Evolutionary conservation across 805 yeast species (phyloP).

Genomic region (Cyberlindnera subsufficiens): DNA sequence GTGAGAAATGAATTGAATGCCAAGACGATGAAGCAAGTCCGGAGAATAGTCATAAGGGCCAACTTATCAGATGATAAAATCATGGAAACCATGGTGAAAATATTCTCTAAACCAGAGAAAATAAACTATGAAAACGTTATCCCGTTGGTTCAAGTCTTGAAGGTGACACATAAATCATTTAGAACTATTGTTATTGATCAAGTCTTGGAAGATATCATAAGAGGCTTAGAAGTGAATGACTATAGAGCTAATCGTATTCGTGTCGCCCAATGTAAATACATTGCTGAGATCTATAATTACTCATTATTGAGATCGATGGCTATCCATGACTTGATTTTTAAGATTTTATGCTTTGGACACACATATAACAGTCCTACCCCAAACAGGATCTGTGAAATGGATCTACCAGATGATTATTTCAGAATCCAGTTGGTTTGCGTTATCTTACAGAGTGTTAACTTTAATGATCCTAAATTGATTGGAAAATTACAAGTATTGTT

Average conservation of each 20-base stretch:
- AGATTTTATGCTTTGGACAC: constrained; percentile 62
- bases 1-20: constrained; percentile 44
- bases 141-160: constrained; percentile 43
- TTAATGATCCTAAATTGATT: constrained; percentile 10
- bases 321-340: constrained; percentile 46
- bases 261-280: constrained; percentile 52
- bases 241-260: constrained; percentile 55
- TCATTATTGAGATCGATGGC: constrained; percentile 40
- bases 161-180: constrained; percentile 34
- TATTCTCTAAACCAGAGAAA: constrained; percentile 56
- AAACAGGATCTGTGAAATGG: constrained; percentile 37
- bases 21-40: constrained; percentile 29
- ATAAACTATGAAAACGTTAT: constrained; percentile 52
- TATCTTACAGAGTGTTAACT: constrained; percentile 31
- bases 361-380: constrained; percentile 50
- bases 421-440: constrained; percentile 52
- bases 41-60: constrained; percentile 35
- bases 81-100: constrained; percentile 25
- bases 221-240: constrained; percentile 63
- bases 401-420: constrained; percentile 64
- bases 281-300: constrained; percentile 51
- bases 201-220: constrained; percentile 52
- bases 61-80: constrained; percentile 40
- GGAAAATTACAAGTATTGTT: constrained; percentile 36
- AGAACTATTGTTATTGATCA: constrained; percentile 50